Evolutionary conservation across 129 eudicot species (phyloP).

Genomic region (Tanacetum coccineum): DNA sequence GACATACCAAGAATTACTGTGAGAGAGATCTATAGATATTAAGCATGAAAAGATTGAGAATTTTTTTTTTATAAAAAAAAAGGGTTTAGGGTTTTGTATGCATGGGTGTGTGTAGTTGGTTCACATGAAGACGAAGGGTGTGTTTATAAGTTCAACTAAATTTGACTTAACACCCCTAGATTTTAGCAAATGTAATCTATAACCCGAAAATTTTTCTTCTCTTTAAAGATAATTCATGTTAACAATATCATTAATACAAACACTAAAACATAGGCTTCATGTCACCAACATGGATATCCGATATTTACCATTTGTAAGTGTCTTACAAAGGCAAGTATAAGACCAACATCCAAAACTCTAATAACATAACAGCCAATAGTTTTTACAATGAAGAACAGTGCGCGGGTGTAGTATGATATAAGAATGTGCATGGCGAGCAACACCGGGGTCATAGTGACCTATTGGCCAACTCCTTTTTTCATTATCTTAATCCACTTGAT

Average conservation of each 20-base stretch:
- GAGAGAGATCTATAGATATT: constrained; percentile 13
- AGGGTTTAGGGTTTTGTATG: constrained; percentile 28
- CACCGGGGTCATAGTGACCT: too few relatives aligned
- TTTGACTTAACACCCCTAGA: constrained; percentile 29
- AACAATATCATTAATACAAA: not conserved
- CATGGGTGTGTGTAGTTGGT: constrained; percentile 35
- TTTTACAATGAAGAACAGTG: too few relatives aligned
- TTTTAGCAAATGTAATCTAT: constrained; percentile 29
- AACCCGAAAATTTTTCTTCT: constrained; percentile 24
- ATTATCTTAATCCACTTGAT: too few relatives aligned
- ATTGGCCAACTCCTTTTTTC: too few relatives aligned
- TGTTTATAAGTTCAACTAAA: constrained; percentile 29
- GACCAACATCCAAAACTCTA: too few relatives aligned
- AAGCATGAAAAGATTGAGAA: constrained; percentile 34
- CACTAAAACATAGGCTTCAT: too few relatives aligned
- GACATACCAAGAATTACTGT: constrained; percentile 30
- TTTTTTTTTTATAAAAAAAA: constrained; percentile 6
- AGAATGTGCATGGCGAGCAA: too few relatives aligned
- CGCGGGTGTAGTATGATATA: too few relatives aligned
- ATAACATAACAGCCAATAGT: too few relatives aligned
- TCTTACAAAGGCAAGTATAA: too few relatives aligned
- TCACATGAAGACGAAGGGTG: constrained; percentile 36
- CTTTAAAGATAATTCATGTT: too few relatives aligned
- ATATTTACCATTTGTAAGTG: not conserved
- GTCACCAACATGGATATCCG: not conserved